A percentile compares a stretch with the other conserved stretches of the same genome.
Conservation (phyloP, 1,284 basidiomycete species). For the Leccinum pseudoinsigne region DNA sequence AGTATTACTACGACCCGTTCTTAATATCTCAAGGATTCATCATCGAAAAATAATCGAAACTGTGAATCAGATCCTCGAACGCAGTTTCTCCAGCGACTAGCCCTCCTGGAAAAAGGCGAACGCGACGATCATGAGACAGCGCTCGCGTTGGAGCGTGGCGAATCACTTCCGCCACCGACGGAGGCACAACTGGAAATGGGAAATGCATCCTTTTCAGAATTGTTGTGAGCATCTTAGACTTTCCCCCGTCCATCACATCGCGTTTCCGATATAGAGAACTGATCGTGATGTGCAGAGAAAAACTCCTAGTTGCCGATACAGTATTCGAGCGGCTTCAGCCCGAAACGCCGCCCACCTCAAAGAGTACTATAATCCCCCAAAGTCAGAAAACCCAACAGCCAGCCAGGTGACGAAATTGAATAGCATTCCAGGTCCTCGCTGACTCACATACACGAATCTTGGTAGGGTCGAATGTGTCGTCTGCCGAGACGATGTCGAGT, state of each 20-base stretch:
- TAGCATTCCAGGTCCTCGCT: neutral
- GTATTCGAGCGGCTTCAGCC: neutral
- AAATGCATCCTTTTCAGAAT: conserved; percentile 16
- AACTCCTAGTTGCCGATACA: conserved; percentile 15
- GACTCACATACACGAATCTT: neutral
- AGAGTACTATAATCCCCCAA: neutral
- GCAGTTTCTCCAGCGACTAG: conserved; percentile 11
- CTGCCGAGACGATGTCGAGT: conserved; percentile 19
- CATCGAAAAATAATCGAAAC: neutral
- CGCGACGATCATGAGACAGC: conserved; percentile 20
- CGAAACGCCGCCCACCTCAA: conserved; percentile 1
- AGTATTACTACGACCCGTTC: neutral
- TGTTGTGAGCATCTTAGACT: conserved; percentile 13
- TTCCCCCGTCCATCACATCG: neutral
- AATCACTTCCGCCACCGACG: conserved; percentile 19
- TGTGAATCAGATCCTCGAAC: conserved; percentile 9
- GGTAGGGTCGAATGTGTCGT: conserved; percentile 27
- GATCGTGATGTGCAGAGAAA: conserved; percentile 11
- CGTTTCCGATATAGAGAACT: neutral
- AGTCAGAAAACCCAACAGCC: neutral
- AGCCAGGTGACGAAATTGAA: conserved; percentile 5
- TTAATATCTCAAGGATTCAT: neutral
- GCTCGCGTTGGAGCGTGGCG: conserved; percentile 15
- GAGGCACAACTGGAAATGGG: conserved; percentile 20
- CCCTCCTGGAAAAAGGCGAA: conserved; percentile 21